These are phyloP conservation scores for Tulasnella sp. DNA, from an alignment of 768 basidiomycete species.

Conservation along the genomic window DNA sequence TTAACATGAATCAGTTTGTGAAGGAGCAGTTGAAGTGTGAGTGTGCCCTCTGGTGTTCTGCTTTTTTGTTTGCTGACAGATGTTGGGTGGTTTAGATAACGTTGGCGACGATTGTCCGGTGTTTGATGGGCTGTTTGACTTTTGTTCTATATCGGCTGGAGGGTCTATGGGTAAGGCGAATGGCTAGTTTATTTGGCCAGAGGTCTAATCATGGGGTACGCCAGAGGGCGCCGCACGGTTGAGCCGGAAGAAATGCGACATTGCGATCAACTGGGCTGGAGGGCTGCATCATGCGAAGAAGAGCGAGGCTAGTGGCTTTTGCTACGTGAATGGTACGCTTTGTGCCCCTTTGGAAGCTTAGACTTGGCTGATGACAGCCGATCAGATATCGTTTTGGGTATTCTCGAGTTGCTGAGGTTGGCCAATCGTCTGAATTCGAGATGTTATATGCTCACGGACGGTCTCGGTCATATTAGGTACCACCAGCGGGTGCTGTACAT, in stretches of 20 bases:
- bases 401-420: conserved; percentile 85
- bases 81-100: conserved; percentile 48
- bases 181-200: conserved; percentile 7
- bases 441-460: background rate
- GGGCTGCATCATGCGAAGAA: conserved; percentile 98
- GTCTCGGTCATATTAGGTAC: conserved; percentile 44
- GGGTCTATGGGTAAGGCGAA: conserved; percentile 98
- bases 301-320: conserved; percentile 97
- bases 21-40: conserved; percentile 94
- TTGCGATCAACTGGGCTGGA: conserved; percentile 98
- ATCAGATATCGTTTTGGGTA: conserved; percentile 96
- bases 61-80: background rate
- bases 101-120: conserved; percentile 99
- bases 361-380: background rate
- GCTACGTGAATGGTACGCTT: conserved; percentile 84
- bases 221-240: conserved; percentile 93
- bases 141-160: conserved; percentile 98
- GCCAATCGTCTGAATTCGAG: background rate
- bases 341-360: background rate
- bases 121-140: conserved; percentile 97
- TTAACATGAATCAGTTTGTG: conserved; percentile 85
- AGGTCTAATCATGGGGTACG: background rate
- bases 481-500: conserved; percentile 93
- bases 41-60: conserved; percentile 20
- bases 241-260: conserved; percentile 95